Conservation (phyloP, 2,329 filamentous ascomycete species). For the Incumbomyces lentus region DNA sequence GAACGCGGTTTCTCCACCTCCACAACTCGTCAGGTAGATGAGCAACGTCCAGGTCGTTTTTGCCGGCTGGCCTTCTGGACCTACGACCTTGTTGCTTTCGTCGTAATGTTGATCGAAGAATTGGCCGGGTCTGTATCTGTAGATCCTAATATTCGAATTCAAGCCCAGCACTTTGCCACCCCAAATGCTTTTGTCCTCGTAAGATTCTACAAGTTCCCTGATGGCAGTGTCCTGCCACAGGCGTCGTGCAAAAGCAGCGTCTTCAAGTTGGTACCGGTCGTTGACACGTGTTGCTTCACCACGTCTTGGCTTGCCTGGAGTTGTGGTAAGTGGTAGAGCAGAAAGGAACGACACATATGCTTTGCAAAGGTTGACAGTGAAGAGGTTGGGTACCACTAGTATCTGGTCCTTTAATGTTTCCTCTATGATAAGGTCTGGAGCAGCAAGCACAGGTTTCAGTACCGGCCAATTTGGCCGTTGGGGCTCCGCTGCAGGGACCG, state of each 20-base stretch:
- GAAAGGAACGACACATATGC: slow-evolving; percentile 65
- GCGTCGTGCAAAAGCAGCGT: slow-evolving; percentile 60
- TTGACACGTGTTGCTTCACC: slow-evolving; percentile 79
- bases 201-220: slow-evolving; percentile 44
- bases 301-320: slow-evolving; percentile 65
- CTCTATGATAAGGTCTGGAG: slow-evolving; percentile 52
- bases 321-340: slow-evolving; percentile 62
- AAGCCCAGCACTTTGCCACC: slow-evolving; percentile 74
- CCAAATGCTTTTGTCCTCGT: slow-evolving; percentile 44
- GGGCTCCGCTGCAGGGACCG: slow-evolving; percentile 12
- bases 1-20: slow-evolving; percentile 85
- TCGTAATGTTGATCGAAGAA: slow-evolving; percentile 94
- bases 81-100: slow-evolving; percentile 67
- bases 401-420: slow-evolving; percentile 56
- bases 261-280: slow-evolving; percentile 75
- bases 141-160: slow-evolving; percentile 80
- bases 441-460: slow-evolving; percentile 58
- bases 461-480: slow-evolving; percentile 54
- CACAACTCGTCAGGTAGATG: slow-evolving; percentile 75
- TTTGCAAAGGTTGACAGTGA: slow-evolving; percentile 63
- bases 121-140: slow-evolving; percentile 74
- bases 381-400: slow-evolving; percentile 61
- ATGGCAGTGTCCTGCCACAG: slow-evolving; percentile 72
- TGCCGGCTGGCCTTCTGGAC: slow-evolving; percentile 38
- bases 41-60: slow-evolving; percentile 87